Conservation (phyloP, 164 flowering plant species). For the Tetrastigma voinierianum region DNA sequence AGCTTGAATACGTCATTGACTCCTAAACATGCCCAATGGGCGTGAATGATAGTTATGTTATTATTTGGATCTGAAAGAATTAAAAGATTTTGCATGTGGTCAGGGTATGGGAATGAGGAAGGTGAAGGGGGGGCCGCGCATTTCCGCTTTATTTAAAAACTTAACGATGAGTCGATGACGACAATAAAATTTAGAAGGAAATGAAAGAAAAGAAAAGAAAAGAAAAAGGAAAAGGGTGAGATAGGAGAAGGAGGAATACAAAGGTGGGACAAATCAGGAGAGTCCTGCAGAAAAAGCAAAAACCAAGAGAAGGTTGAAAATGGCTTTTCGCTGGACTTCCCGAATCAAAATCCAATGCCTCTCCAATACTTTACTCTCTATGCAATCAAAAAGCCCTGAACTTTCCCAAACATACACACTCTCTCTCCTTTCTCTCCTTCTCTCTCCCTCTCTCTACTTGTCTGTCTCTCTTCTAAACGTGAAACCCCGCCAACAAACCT, state of each 20-base stretch:
- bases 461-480: conserved; percentile 7
- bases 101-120: no score
- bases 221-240: conserved; percentile 16
- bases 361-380: conserved; percentile 4
- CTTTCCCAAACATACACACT: conserved; percentile 11
- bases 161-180: no score
- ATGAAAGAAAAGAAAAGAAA: conserved; percentile 2
- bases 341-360: conserved; percentile 9
- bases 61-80: no score
- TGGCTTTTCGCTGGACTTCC: conserved; percentile 56
- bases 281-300: conserved; percentile 27
- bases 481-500: neutral
- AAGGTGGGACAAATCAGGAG: conserved; percentile 11
- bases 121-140: no score
- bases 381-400: conserved; percentile 12
- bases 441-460: conserved; percentile 15
- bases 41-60: no score
- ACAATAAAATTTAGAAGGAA: neutral
- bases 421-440: conserved; percentile 1
- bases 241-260: conserved; percentile 1
- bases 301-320: conserved; percentile 54
- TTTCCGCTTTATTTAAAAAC: no score
- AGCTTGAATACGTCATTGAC: no score
- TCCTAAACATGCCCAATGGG: no score
- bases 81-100: no score